Evolutionary conservation across 2,329 filamentous ascomycete species (phyloP), one percentile per base, ranked within the genome.

Genomic region (Cryoendolithus antarcticus): DNA sequence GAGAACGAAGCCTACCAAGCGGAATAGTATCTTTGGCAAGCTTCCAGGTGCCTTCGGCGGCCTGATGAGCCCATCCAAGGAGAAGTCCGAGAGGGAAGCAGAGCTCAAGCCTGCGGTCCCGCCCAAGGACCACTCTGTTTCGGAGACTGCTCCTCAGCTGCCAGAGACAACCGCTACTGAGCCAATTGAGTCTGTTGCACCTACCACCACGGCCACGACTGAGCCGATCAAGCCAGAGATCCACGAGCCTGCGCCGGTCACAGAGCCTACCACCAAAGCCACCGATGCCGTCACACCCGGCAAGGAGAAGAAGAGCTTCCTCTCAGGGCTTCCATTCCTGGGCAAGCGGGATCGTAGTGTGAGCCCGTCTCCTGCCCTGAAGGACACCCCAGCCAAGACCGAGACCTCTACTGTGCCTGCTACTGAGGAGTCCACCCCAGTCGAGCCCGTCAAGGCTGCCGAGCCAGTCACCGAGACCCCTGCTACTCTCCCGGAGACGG

Each of bases 1-100:
- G 64, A 73, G 75, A 46, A 60, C 70, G 51, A 86, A 85, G 77
- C 62, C 62, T 35, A 71, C 75, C 63, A 93, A 93, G 82, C 83
- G 86, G 62, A 77, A 78, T 64, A 89, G 84, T 49, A 80, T 88
- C 55, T 93, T 93, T 64, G 77, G 76, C 53, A 79, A 77, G 56
- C 46, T 58, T 39, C 44, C 44, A 31, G 51, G 50, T 38, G 77
- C 84, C 59, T 74, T 72, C 64, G 82, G 85, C 52, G 63, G 63
- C 58, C 56, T 69, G 41, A 65, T 63, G 57, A 66, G 62, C 56
- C 66, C 66, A 9, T 61, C 59, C 30, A 58, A 57, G 44, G 66
- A 70, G 74, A 89, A 89, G 72, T 63, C 66, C 71, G 85, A 86
- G 69, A 79, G 82, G 61, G 79, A 79, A 48, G 70, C 76, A 52